Conservation (phyloP, 192 early-diverging fungal species). For the Jimgerdemannia lactiflua region DNA sequence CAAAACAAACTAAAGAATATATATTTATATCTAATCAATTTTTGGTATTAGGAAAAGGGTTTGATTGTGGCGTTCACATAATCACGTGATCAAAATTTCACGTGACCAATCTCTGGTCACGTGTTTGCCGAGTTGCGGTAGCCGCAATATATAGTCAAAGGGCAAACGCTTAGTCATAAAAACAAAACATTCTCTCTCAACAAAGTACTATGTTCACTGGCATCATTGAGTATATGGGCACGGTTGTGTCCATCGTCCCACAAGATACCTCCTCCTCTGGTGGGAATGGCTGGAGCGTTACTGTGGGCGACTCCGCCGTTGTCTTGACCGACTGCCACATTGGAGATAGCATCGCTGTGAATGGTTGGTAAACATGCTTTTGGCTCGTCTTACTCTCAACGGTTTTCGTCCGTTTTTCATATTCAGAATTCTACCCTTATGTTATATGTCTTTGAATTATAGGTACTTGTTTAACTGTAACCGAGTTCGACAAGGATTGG, state of each 20-base stretch:
- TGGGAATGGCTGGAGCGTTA: conserved; percentile 85
- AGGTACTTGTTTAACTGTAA: conserved; percentile 96
- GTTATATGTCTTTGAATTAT: background rate
- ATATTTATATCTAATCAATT: no score
- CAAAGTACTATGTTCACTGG: conserved; percentile 89
- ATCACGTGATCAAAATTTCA: no score
- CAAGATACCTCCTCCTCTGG: conserved; percentile 76
- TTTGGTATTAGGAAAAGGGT: no score
- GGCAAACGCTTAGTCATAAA: background rate
- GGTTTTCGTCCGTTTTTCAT: background rate
- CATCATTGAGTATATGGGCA: conserved; percentile 92
- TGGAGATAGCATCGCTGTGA: conserved; percentile 93
- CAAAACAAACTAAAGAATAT: no score
- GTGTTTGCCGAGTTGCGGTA: no score
- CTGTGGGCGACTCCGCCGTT: conserved; percentile 62
- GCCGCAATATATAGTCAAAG: no score
- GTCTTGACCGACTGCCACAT: conserved; percentile 84
- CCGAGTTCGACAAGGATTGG: conserved; percentile 73
- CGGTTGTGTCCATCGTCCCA: conserved; percentile 58
- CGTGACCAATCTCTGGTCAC: no score
- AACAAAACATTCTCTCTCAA: conserved; percentile 2
- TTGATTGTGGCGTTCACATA: no score
- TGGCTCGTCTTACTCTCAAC: background rate
- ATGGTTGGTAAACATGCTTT: conserved; percentile 53
- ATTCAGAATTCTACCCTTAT: background rate